Base-by-base conservation (phyloP, 495 filamentous ascomycete species). In the Diplogelasinospora grovesii region DNA sequence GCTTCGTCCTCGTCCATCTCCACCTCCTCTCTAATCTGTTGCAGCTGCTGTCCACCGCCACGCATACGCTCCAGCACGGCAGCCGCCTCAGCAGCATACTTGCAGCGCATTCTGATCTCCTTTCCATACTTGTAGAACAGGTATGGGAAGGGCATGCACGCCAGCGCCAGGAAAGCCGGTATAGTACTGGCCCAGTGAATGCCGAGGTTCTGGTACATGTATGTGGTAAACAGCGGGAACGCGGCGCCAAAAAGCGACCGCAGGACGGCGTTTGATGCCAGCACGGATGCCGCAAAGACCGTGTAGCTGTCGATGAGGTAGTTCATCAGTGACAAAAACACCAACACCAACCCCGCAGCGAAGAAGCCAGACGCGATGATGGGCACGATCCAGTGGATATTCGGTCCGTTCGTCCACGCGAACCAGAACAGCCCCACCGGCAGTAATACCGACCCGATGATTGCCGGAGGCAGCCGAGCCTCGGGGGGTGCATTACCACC, bases 261-360 rank as follows among this genome's bases (percentile, higher is more conserved):
- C 27, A 90, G 61, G 3, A 89, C 77, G 11, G 80, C 72, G 61
- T 85, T 89, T 23, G 85, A 84, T 1, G 86, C 86, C 11, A 93
- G 65, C 1, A 86, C 85, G 1, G 80, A 85, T 2, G 86, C 86
- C 5, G 86, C 85, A 50, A 82, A 92, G 43, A 89, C 83, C 31
- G 79, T 84, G 64, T 89, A 85, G 16, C 79, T 71, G 54, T 88
- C 85, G 48, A 88, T 82, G n/a, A 89, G 70, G 58, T 89, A 92
- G 53, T 79, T 86, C 69, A 86, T 76, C 46, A 86, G 71, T 30
- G 72, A 70, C 16, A 88, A 68, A 69, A 88, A 87, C n/a, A 89
- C 75, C 18, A 64, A 32, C 14, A 75, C 69, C 0, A 70, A 36
- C 0, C 72, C 68, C 6, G 63, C 56, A 5, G 66, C 69, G 49